Conservation (phyloP, 2,329 filamentous ascomycete species). For the Aspergillus melleus region DNA sequence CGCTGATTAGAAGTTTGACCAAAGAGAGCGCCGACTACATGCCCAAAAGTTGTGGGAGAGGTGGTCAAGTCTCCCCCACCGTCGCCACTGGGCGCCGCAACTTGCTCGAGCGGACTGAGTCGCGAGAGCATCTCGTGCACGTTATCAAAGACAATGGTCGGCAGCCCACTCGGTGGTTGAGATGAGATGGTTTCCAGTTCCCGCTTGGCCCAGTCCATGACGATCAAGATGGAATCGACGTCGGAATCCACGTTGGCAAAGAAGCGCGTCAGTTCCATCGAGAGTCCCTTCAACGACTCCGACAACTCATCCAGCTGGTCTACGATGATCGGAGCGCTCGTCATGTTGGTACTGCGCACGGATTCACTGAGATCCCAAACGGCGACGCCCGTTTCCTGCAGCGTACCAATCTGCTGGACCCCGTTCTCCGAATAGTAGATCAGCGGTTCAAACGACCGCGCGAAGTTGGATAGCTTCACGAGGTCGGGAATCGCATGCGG, state of each 20-base stretch:
- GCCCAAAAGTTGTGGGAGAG: slow-evolving; percentile 66
- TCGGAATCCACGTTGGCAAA: slow-evolving; percentile 93
- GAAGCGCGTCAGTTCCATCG: slow-evolving; percentile 84
- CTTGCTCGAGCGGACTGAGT: slow-evolving; percentile 42
- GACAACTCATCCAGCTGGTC: slow-evolving; percentile 81
- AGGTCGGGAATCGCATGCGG: slow-evolving; percentile 75
- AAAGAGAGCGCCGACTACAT: slow-evolving; percentile 70
- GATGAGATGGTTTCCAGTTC: slow-evolving; percentile 72
- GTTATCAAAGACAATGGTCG: slow-evolving; percentile 74
- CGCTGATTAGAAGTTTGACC: slow-evolving; percentile 79
- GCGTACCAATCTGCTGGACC: slow-evolving; percentile 77
- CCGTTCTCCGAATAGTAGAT: slow-evolving; percentile 95
- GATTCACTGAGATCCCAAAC: slow-evolving; percentile 95
- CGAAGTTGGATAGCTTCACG: slow-evolving; percentile 85
- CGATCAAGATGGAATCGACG: slow-evolving; percentile 86
- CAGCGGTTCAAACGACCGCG: slow-evolving; percentile 87
- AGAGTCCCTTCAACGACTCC: slow-evolving; percentile 79
- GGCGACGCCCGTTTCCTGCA: slow-evolving; percentile 88
- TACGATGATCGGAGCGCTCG: slow-evolving; percentile 81
- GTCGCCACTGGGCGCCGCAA: slow-evolving; percentile 30
- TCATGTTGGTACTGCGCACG: slow-evolving; percentile 86
- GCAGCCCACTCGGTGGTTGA: slow-evolving; percentile 62
- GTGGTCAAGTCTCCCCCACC: slow-evolving; percentile 21
- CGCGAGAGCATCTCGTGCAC: slow-evolving; percentile 74
- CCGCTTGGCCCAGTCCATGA: slow-evolving; percentile 94